Evolutionary conservation across 345 rosid genomes (phyloP).

Genomic region (Camelina neglecta): DNA sequence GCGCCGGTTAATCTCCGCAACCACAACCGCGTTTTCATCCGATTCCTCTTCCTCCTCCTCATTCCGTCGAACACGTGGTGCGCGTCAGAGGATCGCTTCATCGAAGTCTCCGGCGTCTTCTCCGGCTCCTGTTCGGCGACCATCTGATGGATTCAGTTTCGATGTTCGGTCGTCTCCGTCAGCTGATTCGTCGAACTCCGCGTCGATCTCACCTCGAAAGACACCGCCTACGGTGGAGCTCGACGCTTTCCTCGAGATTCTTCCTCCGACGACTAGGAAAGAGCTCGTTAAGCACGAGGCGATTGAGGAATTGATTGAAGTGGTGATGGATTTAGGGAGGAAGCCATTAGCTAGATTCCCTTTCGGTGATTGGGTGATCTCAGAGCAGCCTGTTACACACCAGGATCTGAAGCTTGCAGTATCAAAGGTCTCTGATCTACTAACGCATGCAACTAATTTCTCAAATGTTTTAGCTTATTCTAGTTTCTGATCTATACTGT

Average conservation of each 20-base stretch:
- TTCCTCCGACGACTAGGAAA: conserved; percentile 68
- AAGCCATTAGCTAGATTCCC: conserved; percentile 94
- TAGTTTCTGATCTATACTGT: neutral
- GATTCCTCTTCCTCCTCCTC: conserved; percentile 61
- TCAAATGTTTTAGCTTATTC: conserved; percentile 8
- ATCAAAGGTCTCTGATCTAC: conserved; percentile 58
- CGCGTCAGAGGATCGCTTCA: conserved; percentile 51
- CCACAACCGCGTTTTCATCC: conserved; percentile 60
- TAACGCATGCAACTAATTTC: conserved; percentile 28
- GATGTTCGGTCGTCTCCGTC: conserved; percentile 44
- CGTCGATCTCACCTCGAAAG: conserved; percentile 47
- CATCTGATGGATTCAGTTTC: conserved; percentile 61
- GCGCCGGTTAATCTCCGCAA: conserved; percentile 51
- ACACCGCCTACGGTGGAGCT: conserved; percentile 55
- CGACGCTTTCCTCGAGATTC: conserved; percentile 72
- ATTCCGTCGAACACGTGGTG: conserved; percentile 65
- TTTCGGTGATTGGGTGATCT: conserved; percentile 88
- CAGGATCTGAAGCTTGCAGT: conserved; percentile 82
- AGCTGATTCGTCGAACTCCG: conserved; percentile 43
- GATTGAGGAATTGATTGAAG: conserved; percentile 79
- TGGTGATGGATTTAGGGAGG: conserved; percentile 94
- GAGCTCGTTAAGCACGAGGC: conserved; percentile 60
- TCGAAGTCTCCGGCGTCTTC: conserved; percentile 45
- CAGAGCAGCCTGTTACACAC: conserved; percentile 62
- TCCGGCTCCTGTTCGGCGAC: conserved; percentile 51